Evolutionary conservation across 31 red algal species (phyloP).

Genomic region (Odonthalia washingtoniensis): DNA sequence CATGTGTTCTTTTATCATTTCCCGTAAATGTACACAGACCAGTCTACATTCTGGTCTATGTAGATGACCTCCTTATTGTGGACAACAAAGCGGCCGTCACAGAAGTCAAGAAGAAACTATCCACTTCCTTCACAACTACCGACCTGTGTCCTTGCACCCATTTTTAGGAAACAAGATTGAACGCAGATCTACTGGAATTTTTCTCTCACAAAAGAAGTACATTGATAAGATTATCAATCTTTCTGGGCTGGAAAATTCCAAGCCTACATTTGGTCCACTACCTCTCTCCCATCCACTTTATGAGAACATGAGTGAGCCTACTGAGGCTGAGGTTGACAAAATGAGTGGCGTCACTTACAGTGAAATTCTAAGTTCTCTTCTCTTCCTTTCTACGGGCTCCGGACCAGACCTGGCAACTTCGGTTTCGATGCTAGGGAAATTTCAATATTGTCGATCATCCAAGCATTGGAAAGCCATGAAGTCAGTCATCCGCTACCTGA

Average conservation of each 20-base stretch:
- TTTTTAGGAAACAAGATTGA: slow-evolving; percentile 40
- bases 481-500: slow-evolving; percentile 16
- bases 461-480: slow-evolving; percentile 48
- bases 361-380: slow-evolving; percentile 7
- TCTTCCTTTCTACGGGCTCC: slow-evolving; percentile 17
- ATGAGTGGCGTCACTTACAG: slow-evolving; percentile 5
- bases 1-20: too few relatives aligned
- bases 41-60: slow-evolving; percentile 39
- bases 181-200: background rate
- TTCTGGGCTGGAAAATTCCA: slow-evolving; percentile 9
- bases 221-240: slow-evolving; percentile 25
- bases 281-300: slow-evolving; percentile 29
- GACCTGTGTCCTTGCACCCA: slow-evolving; percentile 9
- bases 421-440: slow-evolving; percentile 38
- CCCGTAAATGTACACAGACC: too few relatives aligned
- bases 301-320: background rate
- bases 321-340: background rate
- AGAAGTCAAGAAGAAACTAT: background rate
- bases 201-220: slow-evolving; percentile 31
- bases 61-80: slow-evolving; percentile 30
- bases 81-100: background rate
- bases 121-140: background rate
- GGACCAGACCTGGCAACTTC: slow-evolving; percentile 18
- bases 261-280: slow-evolving; percentile 33
- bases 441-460: background rate